A percentile compares a stretch with the other conserved stretches of the same genome.
Conservation (phyloP, 1,139 yeast species). For the Arxiozyma slooffiae region DNA sequence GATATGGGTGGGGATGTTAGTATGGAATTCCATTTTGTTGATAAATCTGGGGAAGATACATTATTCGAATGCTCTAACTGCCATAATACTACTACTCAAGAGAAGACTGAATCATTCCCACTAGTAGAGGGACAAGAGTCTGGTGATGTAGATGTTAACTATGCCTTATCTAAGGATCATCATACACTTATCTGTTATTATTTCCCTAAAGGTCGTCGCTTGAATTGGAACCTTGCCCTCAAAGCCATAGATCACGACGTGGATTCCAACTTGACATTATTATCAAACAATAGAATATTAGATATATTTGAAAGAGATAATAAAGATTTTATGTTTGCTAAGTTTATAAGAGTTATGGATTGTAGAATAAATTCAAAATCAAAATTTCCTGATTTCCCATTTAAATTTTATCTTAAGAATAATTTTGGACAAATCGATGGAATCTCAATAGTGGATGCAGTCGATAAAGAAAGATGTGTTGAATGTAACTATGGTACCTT, state of each 20-base stretch:
- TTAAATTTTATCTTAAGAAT: constrained; percentile 44
- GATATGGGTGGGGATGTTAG: constrained; percentile 85
- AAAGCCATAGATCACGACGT: constrained; percentile 43
- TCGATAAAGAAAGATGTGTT: constrained; percentile 61
- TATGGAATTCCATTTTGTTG: constrained; percentile 81
- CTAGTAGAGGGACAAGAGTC: constrained; percentile 29
- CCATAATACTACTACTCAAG: constrained; percentile 57
- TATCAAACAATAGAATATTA: constrained; percentile 32
- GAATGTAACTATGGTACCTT: constrained; percentile 54
- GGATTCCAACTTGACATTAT: constrained; percentile 29
- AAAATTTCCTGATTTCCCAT: constrained; percentile 62
- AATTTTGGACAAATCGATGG: constrained; percentile 57
- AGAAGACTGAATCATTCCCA: constrained; percentile 51
- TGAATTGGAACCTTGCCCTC: constrained; percentile 41
- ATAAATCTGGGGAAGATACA: constrained; percentile 70
- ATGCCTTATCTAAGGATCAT: constrained; percentile 43
- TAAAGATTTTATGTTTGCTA: constrained; percentile 40
- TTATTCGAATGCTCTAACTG: constrained; percentile 59
- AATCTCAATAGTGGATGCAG: constrained; percentile 55
- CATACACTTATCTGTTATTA: constrained; percentile 57
- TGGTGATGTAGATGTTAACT: constrained; percentile 36
- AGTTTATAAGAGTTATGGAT: constrained; percentile 52
- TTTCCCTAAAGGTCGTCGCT: constrained; percentile 47
- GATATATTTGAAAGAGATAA: constrained; percentile 28
- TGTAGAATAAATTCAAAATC: too few species aligned